Evolutionary conservation across 2,329 filamentous ascomycete species (phyloP).

Genomic region (Cercospora janseana): DNA sequence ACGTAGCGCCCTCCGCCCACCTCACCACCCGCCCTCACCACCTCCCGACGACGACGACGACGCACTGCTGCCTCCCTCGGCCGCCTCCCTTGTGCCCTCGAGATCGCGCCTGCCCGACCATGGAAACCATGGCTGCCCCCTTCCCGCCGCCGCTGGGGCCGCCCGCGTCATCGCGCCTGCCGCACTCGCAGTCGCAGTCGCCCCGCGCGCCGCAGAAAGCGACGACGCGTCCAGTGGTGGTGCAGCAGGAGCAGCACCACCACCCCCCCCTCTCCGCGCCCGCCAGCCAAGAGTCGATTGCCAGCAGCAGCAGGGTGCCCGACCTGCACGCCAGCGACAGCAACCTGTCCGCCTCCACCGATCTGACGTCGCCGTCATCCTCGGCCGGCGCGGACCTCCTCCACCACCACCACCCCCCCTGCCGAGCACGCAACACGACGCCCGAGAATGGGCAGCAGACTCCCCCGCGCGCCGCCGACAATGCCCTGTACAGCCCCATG

Average conservation of each 20-base stretch:
- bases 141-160: constrained; percentile 16
- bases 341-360: constrained; percentile 34
- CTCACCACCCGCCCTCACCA: not conserved
- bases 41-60: not conserved
- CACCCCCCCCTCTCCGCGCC: constrained; percentile 29
- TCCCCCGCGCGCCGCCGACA: constrained; percentile 26
- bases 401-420: not conserved
- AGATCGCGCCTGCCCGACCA: constrained; percentile 8
- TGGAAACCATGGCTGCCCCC: constrained; percentile 26
- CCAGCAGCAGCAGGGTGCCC: constrained; percentile 28
- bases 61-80: not conserved
- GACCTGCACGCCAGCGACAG: constrained; percentile 27
- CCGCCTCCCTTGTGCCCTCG: not conserved
- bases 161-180: constrained; percentile 13
- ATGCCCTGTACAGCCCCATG: constrained; percentile 41
- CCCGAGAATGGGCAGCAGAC: constrained; percentile 22
- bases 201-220: constrained; percentile 16
- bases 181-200: constrained; percentile 14
- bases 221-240: constrained; percentile 30
- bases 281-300: constrained; percentile 34
- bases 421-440: constrained; percentile 18
- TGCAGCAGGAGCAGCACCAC: constrained; percentile 9
- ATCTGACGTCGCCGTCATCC: constrained; percentile 32
- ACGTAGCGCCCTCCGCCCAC: not conserved
- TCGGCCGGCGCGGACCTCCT: constrained; percentile 14